Base-by-base conservation (phyloP, 2,329 filamentous ascomycete genomes). In the Microsporum audouinii region DNA sequence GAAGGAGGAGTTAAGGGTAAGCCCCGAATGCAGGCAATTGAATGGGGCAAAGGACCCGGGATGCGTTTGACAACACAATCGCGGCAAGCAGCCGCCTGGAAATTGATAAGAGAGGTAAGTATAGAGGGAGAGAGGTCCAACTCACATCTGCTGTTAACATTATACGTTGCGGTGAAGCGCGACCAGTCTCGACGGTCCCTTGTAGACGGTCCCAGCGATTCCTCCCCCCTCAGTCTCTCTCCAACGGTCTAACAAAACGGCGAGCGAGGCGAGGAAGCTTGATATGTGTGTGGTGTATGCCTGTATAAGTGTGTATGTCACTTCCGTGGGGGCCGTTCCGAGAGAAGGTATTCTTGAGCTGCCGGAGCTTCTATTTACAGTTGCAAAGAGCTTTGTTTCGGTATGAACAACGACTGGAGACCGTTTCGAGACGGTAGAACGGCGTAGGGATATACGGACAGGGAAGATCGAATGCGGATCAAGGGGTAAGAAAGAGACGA, bases 61-160 rank as follows among this genome's bases (percentile, higher is more conserved):
- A 67, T 72, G 69, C 69, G 70, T 74, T 72, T 73, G 70, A 66
- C 69, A 71, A 66, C 63, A 64, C 61, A 65, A 66, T 65, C 66
- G 68, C 66, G 66, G 67, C 64, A 68, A 68, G 67, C 62, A 67
- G 65, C 66, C 66, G 66, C 61, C 55, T 62, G 63, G 38, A 38
- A 56, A 56, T 49, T 27, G 23, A 49, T 27, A 49, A 29, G 45
- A 27, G 27, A 29, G 31, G 31, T 56, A 55, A 34, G 36, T 17
- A 34, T 27, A 34, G 23, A 55, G 17, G 33, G 12, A 38, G 36
- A 34, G 43, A 62, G 63, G 59, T 66, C 70, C 70, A 38, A 63
- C 71, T 71, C 72, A 72, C 70, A 10, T 53, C 68, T 72, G 74
- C 71, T 71, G 72, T 74, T 72, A 72, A 74, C 74, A 70, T 72